Evolutionary conservation across 106 monocot genomes (phyloP).

Genomic region (Dioscorea alata): DNA sequence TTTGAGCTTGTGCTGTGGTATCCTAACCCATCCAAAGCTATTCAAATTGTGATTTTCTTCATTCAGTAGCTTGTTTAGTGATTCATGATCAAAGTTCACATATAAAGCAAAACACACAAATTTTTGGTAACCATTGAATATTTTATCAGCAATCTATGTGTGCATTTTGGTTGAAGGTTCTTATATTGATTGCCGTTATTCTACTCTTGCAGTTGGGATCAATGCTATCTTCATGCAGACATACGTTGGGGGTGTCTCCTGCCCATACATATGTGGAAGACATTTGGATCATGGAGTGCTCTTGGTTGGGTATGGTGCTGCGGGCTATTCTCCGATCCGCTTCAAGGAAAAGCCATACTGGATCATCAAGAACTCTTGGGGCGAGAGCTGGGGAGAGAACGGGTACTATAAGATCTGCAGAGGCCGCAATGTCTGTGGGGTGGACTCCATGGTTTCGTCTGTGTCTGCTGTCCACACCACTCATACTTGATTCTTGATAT

Average conservation of each 20-base stretch:
- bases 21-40: too few relatives aligned
- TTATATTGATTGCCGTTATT: not conserved
- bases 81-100: too few relatives aligned
- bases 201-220: constrained; percentile 66
- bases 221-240: constrained; percentile 87
- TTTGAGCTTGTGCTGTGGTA: too few relatives aligned
- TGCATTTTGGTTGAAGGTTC: too few relatives aligned
- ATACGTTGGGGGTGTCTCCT: constrained; percentile 83
- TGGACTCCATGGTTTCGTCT: constrained; percentile 88
- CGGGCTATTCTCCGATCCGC: constrained; percentile 74
- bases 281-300: constrained; percentile 83
- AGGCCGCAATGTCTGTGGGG: constrained; percentile 81
- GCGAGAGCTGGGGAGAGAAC: constrained; percentile 80
- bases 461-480: constrained; percentile 36
- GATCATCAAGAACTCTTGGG: constrained; percentile 99
- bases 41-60: too few relatives aligned
- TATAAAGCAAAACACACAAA: too few relatives aligned
- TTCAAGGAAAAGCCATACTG: constrained; percentile 85
- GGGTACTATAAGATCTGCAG: constrained; percentile 93
- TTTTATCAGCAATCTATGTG: too few relatives aligned
- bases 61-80: too few relatives aligned
- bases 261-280: constrained; percentile 75
- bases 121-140: too few relatives aligned
- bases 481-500: too few relatives aligned
- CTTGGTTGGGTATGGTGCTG: constrained; percentile 73